Evolutionary conservation across 208 protist species (phyloP).

Genomic region (Wallacemonas collosoma): DNA sequence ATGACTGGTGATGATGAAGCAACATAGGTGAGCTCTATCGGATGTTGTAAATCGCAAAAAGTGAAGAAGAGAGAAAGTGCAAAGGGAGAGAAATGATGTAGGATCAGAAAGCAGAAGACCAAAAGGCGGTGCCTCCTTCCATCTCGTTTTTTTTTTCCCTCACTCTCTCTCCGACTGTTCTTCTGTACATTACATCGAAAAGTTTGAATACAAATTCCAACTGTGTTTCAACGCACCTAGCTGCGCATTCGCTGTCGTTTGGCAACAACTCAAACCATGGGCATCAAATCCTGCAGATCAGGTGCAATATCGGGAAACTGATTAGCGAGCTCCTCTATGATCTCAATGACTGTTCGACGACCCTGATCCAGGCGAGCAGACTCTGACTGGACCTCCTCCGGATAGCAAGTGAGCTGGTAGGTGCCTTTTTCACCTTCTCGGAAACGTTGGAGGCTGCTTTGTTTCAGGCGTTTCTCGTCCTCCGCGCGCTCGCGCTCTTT

Average conservation of each 20-base stretch:
- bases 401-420: slow-evolving; percentile 79
- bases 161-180: too few species aligned
- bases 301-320: slow-evolving; percentile 74
- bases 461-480: slow-evolving; percentile 81
- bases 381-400: slow-evolving; percentile 59
- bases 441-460: slow-evolving; percentile 79
- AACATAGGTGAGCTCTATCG: not conserved
- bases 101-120: too few species aligned
- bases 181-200: too few species aligned
- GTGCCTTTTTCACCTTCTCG: slow-evolving; percentile 82
- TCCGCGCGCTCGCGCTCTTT: slow-evolving; percentile 71
- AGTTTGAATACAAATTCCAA: too few species aligned
- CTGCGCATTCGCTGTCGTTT: not conserved
- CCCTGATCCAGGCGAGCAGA: slow-evolving; percentile 63
- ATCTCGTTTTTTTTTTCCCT: too few species aligned
- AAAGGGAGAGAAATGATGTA: too few species aligned
- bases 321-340: slow-evolving; percentile 73
- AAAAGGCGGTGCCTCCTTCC: too few species aligned
- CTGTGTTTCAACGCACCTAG: not conserved
- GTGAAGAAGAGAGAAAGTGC: not conserved
- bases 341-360: slow-evolving; percentile 48
- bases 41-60: not conserved
- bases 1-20: not conserved
- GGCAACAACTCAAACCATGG: slow-evolving; percentile 27
- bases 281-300: slow-evolving; percentile 70